A percentile compares a stretch with the other conserved stretches of the same genome.
These are phyloP conservation scores for Pichia sp. DNA, from an alignment of 1,139 yeast species.

Conservation along the genomic window DNA sequence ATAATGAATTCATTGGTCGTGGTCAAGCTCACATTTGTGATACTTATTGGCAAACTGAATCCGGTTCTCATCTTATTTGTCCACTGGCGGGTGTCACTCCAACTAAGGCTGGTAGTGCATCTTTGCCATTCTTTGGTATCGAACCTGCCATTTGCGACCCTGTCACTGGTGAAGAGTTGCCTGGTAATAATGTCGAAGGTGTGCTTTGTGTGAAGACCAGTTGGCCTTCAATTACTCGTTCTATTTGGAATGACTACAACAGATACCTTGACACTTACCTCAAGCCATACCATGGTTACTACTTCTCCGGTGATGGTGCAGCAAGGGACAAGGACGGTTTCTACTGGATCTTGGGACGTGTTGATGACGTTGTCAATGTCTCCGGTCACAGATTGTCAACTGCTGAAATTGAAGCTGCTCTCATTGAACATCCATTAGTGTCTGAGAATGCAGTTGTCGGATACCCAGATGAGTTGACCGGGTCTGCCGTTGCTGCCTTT, in stretches of 20 bases:
- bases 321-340: conserved; percentile 73
- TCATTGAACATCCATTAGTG: conserved; percentile 61
- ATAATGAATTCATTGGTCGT: conserved; percentile 70
- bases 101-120: conserved; percentile 74
- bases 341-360: conserved; percentile 77
- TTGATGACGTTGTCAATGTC: conserved; percentile 76
- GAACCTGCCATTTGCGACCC: conserved; percentile 67
- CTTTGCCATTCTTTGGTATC: conserved; percentile 72
- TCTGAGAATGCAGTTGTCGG: conserved; percentile 81
- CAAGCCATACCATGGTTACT: conserved; percentile 61
- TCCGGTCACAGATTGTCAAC: conserved; percentile 77
- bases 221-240: conserved; percentile 79
- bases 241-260: conserved; percentile 63
- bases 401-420: conserved; percentile 77
- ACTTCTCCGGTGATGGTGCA: conserved; percentile 79
- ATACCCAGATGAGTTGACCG: conserved; percentile 72
- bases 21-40: conserved; percentile 68
- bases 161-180: conserved; percentile 58
- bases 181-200: conserved; percentile 62
- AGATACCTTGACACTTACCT: conserved; percentile 66
- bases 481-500: conserved; percentile 79
- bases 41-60: conserved; percentile 83
- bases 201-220: conserved; percentile 62
- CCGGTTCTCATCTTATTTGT: conserved; percentile 66
- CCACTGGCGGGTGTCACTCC: conserved; percentile 71